A percentile compares a stretch with the other conserved stretches of the same genome.
Evolutionary conservation across 202 grass and related monocot species (phyloP).

Genomic region (Schoenoplectus triqueter): DNA sequence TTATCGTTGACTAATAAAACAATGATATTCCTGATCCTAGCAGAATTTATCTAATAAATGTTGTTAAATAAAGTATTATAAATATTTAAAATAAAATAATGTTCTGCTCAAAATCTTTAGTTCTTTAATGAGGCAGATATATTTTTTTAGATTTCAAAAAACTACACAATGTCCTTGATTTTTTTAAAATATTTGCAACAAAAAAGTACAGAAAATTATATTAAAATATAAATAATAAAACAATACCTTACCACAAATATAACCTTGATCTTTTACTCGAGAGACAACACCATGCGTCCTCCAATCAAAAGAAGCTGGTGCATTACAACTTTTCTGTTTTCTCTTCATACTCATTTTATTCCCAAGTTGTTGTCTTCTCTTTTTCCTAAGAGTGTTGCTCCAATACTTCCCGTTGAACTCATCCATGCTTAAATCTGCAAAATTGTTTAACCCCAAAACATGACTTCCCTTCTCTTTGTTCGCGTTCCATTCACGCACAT

Average conservation of each 20-base stretch:
- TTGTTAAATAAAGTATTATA: too few relatives aligned
- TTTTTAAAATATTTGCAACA: neutral
- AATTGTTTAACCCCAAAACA: conserved; percentile 33
- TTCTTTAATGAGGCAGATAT: too few relatives aligned
- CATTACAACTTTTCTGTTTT: neutral
- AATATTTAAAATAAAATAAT: too few relatives aligned
- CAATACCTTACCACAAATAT: conserved; percentile 49
- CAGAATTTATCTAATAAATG: too few relatives aligned
- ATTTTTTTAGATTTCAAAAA: too few relatives aligned
- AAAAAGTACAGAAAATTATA: neutral
- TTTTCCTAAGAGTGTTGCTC: neutral
- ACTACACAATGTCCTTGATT: too few relatives aligned
- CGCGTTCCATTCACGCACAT: neutral
- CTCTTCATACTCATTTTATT: neutral
- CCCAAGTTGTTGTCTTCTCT: neutral
- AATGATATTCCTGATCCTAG: too few relatives aligned
- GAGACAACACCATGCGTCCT: conserved; percentile 53
- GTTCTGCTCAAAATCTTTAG: too few relatives aligned
- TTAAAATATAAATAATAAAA: neutral
- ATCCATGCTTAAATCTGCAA: conserved; percentile 31
- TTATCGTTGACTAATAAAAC: too few relatives aligned
- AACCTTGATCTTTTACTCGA: conserved; percentile 60
- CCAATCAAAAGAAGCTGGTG: conserved; percentile 54
- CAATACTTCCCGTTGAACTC: neutral
- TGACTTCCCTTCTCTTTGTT: conserved; percentile 29